A percentile compares a stretch with the other conserved stretches of the same genome.
These are phyloP conservation scores for Aspergillus texensis DNA, from an alignment of 2,329 filamentous ascomycete species.

Conservation along the genomic window DNA sequence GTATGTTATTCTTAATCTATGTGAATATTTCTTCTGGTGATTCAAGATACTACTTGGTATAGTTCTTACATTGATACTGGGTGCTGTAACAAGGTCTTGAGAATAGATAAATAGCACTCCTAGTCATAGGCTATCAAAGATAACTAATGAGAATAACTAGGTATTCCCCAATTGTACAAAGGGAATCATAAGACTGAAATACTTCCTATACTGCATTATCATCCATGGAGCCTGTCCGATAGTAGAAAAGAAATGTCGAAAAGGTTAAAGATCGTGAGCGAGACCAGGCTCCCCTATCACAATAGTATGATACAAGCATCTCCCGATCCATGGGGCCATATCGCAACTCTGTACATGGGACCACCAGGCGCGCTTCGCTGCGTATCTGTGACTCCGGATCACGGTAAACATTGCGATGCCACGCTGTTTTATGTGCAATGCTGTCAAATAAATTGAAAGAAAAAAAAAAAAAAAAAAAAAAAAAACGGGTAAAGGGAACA, in stretches of 20 bases:
- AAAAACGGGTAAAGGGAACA: background rate
- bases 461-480: no score
- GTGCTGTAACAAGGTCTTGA: background rate
- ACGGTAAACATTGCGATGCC: background rate
- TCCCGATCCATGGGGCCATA: background rate
- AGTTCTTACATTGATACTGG: no score
- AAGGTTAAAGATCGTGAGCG: background rate
- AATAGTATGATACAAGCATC: background rate
- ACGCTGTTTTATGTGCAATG: background rate
- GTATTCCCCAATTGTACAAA: background rate
- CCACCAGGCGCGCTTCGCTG: background rate
- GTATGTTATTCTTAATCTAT: background rate
- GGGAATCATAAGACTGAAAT: background rate
- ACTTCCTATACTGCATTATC: background rate
- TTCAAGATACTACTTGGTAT: no score
- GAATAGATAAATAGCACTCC: background rate
- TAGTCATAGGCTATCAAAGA: background rate
- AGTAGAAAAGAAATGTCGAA: background rate
- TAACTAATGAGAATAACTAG: background rate
- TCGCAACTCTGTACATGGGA: constrained; percentile 3
- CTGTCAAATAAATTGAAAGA: background rate
- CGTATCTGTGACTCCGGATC: background rate
- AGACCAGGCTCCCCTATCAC: background rate
- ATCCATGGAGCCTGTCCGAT: constrained; percentile 2
- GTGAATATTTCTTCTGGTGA: background rate